phyloP scores from a whole-genome alignment of 305 asterid species.

The Fraxinus sp. region DNA sequence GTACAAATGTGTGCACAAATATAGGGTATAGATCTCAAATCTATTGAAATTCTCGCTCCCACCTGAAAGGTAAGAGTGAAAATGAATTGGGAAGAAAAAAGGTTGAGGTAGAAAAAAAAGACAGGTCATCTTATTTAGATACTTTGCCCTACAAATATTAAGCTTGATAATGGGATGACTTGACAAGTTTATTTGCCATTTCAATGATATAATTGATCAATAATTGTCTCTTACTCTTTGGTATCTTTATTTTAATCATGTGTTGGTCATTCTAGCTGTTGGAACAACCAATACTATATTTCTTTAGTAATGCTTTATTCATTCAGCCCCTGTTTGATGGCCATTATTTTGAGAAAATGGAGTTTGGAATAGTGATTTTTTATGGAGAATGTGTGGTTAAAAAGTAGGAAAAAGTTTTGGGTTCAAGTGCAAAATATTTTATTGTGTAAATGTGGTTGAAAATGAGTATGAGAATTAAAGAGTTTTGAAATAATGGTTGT shows the following conservation, averaged over 20 bases:
- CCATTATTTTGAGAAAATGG: neutral
- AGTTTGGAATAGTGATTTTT: neutral
- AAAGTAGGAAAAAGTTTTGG: neutral
- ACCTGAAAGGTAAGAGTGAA: neutral
- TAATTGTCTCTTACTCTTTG: neutral
- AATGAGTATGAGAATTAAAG: neutral
- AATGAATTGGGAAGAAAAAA: neutral
- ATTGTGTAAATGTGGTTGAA: neutral
- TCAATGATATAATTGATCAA: neutral
- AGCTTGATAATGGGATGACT: neutral
- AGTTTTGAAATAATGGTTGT: neutral
- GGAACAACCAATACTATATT: neutral
- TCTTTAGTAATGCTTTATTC: neutral
- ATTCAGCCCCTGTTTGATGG: neutral
- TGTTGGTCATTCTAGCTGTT: neutral
- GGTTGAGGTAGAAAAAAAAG: neutral
- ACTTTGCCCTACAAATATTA: neutral
- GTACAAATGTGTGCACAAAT: neutral
- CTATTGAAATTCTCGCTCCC: conserved; percentile 3
- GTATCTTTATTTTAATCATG: neutral
- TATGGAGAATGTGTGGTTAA: no score
- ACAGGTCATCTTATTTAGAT: neutral
- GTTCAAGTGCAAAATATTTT: no score
- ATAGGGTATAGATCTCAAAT: neutral
- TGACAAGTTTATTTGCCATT: neutral